These are phyloP conservation scores for Cystobasidium slooffiae DNA, from an alignment of 1,284 basidiomycete genomes.

Conservation along the genomic window DNA sequence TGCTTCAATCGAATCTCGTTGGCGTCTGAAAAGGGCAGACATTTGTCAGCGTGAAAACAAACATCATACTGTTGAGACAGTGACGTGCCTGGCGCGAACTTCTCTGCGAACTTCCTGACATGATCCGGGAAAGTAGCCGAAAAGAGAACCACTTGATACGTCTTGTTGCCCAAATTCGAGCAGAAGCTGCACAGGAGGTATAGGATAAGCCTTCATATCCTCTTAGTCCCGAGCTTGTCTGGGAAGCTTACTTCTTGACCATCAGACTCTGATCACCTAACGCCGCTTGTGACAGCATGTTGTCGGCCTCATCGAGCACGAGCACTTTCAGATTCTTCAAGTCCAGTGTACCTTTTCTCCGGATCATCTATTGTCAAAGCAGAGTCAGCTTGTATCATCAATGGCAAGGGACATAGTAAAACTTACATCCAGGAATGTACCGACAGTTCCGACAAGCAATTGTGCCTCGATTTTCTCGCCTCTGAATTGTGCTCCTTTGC, in stretches of 20 bases:
- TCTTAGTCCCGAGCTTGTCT: neutral
- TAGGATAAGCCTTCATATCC: neutral
- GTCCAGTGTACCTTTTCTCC: slow-evolving; percentile 62
- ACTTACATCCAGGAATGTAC: slow-evolving; percentile 85
- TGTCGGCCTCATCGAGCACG: slow-evolving; percentile 97
- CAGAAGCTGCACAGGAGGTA: slow-evolving; percentile 29
- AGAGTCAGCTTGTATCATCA: neutral
- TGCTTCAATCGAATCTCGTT: slow-evolving; percentile 96
- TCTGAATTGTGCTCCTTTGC: slow-evolving; percentile 63
- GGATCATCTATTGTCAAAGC: slow-evolving; percentile 61
- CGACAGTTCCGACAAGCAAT: slow-evolving; percentile 93
- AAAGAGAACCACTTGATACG: slow-evolving; percentile 89
- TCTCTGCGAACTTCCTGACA: slow-evolving; percentile 84
- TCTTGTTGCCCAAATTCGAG: slow-evolving; percentile 52
- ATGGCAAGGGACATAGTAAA: neutral
- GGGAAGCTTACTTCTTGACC: slow-evolving; percentile 80
- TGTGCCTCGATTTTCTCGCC: slow-evolving; percentile 77
- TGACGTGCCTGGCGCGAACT: slow-evolving; percentile 74
- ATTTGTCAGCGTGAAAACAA: neutral
- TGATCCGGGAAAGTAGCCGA: slow-evolving; percentile 97
- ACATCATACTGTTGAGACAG: too few relatives aligned
- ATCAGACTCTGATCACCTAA: slow-evolving; percentile 94
- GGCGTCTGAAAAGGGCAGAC: slow-evolving; percentile 61
- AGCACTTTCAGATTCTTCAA: slow-evolving; percentile 84
- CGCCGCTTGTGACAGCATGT: slow-evolving; percentile 91